Percentiles rank a stretch among this genome's conserved stretches.
These are phyloP conservation scores for Termitomyces sp. DNA, from an alignment of 768 basidiomycete genomes.

Conservation along the genomic window DNA sequence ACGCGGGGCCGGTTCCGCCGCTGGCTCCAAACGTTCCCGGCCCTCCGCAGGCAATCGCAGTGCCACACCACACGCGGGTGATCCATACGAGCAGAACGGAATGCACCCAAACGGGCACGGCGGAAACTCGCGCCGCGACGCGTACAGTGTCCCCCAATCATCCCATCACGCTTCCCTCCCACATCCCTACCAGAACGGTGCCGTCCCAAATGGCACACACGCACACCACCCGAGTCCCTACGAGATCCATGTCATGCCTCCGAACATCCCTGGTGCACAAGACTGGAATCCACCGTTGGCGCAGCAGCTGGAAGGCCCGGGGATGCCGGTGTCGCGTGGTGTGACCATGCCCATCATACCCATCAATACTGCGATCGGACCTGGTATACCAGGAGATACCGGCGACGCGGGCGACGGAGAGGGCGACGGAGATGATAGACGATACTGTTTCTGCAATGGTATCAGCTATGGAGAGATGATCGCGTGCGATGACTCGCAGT, in stretches of 20 bases:
- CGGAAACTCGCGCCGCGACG: constrained; percentile 30
- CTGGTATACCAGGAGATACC: constrained; percentile 26
- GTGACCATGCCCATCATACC: constrained; percentile 28
- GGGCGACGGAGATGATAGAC: constrained; percentile 59
- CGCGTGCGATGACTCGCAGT: constrained; percentile 80
- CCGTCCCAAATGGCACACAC: constrained; percentile 23
- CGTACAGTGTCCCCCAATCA: constrained; percentile 48
- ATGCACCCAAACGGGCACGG: constrained; percentile 15
- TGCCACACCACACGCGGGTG: constrained; percentile 37
- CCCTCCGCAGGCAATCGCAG: constrained; percentile 36
- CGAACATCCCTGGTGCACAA: constrained; percentile 30
- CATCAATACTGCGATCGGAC: constrained; percentile 25
- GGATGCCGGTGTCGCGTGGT: constrained; percentile 65
- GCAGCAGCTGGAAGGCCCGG: constrained; percentile 70
- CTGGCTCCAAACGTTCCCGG: constrained; percentile 41
- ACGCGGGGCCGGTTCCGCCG: constrained; percentile 9
- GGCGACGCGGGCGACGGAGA: constrained; percentile 46
- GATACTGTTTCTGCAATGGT: constrained; percentile 84
- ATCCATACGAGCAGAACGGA: constrained; percentile 31
- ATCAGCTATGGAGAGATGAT: constrained; percentile 94
- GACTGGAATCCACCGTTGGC: constrained; percentile 52
- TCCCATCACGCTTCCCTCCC: constrained; percentile 58
- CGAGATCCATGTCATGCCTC: constrained; percentile 34
- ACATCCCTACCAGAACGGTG: constrained; percentile 34
- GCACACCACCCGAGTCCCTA: constrained; percentile 37